Evolutionary conservation across 164 flowering plant genomes (phyloP), one percentile per base, ranked within the genome.

Genomic region (Stephania yunnanensis): DNA sequence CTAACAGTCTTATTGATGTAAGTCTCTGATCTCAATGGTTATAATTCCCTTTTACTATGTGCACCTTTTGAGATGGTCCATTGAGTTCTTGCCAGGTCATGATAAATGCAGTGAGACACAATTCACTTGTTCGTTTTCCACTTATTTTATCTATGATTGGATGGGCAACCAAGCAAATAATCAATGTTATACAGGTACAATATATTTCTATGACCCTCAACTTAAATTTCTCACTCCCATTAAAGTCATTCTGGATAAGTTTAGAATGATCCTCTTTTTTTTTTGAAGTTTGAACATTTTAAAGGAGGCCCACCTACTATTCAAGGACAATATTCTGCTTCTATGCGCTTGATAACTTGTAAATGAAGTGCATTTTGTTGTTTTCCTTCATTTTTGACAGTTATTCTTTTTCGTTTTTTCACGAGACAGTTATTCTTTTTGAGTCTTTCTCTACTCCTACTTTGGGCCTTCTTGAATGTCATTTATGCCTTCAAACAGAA

Each of bases 121-220:
- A 75, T 75, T 76, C 67, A 55, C 74, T 80, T 71, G 76, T 84
- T 46, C 79, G 80, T 17, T 3, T 80, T 75, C 77, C 84, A n/a
- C 67, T 85, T 73, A 81, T 50, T 71, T 69, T 88, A 6, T 78
- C 85, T 75, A 75, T 89, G 22, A 79, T 89, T 82, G 95, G 98
- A 79, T 93, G 93, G 89, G 85, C 85, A 77, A 86, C 89, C 83
- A 92, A 93, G 84, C 98, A 93, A 83, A 42, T 77, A 52, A 79
- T 93, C 53, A 93, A 93, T 78, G 81, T 91, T 20, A 93, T 91
- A 81, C 98, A 93, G 95, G 97, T 90, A 83, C 42, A 13, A 36
- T 5, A 36, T 7, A 36, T 22, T 19, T 69, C 11, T 36, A 36
- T 36, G 7, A 25, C 22, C 10, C n/a, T 17, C 66, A 61, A 61